phyloP scores from a whole-genome alignment of 257 asterid species.

The Gynochthodes officinalis region DNA sequence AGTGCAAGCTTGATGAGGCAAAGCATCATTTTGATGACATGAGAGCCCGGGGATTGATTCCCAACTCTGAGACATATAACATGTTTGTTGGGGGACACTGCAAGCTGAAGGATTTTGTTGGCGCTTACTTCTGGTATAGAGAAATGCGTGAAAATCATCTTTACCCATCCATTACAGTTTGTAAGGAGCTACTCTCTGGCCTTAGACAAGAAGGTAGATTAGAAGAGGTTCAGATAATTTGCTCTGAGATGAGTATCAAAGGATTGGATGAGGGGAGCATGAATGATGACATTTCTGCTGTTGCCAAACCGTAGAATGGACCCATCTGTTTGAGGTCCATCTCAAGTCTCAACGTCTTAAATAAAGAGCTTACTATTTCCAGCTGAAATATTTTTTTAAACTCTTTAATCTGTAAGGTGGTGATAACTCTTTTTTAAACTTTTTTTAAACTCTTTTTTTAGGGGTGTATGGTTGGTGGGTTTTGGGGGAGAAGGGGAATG shows the following conservation, averaged over 20 bases:
- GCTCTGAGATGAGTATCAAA: slow-evolving; percentile 61
- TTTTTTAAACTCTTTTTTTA: too few species aligned
- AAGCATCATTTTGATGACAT: slow-evolving; percentile 47
- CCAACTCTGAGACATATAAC: slow-evolving; percentile 47
- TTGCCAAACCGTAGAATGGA: slow-evolving; percentile 2
- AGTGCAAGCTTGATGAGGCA: slow-evolving; percentile 42
- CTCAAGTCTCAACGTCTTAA: too few species aligned
- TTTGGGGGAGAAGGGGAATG: too few species aligned
- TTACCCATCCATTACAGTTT: slow-evolving; percentile 40
- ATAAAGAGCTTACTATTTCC: too few species aligned
- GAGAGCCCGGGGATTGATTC: slow-evolving; percentile 48
- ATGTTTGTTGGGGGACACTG: slow-evolving; percentile 59
- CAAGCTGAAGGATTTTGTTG: slow-evolving; percentile 46
- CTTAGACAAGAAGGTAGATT: slow-evolving; percentile 50
- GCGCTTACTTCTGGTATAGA: slow-evolving; percentile 62
- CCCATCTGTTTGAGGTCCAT: background rate
- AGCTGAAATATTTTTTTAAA: too few species aligned
- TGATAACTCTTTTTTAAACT: too few species aligned
- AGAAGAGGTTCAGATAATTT: slow-evolving; percentile 44
- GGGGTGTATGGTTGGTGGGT: too few species aligned
- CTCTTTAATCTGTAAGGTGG: too few species aligned
- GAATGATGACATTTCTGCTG: slow-evolving; percentile 7
- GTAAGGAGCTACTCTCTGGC: slow-evolving; percentile 49
- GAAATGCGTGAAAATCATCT: slow-evolving; percentile 52
- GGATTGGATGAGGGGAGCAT: slow-evolving; percentile 38